These are phyloP conservation scores for Phytopythium sindhum DNA, from an alignment of 352 stramenopile genomes.

Conservation along the genomic window DNA sequence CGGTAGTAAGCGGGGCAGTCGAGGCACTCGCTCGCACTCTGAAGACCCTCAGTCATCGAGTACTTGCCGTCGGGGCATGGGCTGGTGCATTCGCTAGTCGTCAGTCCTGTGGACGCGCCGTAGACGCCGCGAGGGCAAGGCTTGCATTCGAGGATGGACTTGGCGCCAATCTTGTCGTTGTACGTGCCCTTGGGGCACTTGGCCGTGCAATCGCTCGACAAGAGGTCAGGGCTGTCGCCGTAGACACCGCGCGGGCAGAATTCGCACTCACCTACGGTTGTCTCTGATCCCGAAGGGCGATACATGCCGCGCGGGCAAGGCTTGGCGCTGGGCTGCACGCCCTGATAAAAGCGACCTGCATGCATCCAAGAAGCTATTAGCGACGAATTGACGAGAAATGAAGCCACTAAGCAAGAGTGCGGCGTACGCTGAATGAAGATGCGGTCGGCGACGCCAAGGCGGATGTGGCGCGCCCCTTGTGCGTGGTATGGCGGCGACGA, in stretches of 20 bases:
- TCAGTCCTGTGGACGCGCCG: conserved; percentile 50
- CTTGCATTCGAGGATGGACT: conserved; percentile 64
- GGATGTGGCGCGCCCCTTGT: neutral
- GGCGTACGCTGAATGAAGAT: conserved; percentile 2
- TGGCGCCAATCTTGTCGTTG: conserved; percentile 52
- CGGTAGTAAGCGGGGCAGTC: conserved; percentile 56
- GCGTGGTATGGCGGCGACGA: neutral
- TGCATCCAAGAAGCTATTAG: neutral
- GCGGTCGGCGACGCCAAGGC: conserved; percentile 3
- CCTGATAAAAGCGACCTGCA: conserved; percentile 34
- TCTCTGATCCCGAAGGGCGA: conserved; percentile 35
- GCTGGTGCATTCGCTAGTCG: conserved; percentile 35
- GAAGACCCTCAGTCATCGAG: conserved; percentile 48
- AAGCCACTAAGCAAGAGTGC: neutral
- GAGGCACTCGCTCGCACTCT: conserved; percentile 54
- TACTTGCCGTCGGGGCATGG: conserved; percentile 73
- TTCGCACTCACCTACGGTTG: conserved; percentile 55
- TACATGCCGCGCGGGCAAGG: conserved; percentile 70
- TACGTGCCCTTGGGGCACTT: conserved; percentile 49
- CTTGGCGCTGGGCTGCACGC: conserved; percentile 42
- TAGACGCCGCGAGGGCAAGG: conserved; percentile 60
- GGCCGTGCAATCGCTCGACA: conserved; percentile 57
- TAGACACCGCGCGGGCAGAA: conserved; percentile 75
- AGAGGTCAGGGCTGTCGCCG: conserved; percentile 54
- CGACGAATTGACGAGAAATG: neutral